phyloP scores from a whole-genome alignment of 2,329 filamentous ascomycete genomes.

The Fusarium clavum region DNA sequence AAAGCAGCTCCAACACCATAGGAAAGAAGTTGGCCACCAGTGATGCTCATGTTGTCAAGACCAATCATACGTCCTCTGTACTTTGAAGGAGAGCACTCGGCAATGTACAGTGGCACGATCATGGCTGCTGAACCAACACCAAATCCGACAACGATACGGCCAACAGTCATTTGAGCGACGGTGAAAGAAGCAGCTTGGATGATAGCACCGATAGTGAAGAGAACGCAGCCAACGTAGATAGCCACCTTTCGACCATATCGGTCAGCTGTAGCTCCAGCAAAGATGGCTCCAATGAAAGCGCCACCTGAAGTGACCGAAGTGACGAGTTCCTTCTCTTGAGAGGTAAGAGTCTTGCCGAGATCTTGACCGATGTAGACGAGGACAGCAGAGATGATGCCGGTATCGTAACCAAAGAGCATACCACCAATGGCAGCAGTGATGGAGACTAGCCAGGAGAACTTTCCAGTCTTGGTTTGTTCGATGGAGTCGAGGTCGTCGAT shows the following conservation, averaged over 20 bases:
- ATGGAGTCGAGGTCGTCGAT: constrained; percentile 44
- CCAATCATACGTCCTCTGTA: constrained; percentile 62
- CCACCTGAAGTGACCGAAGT: constrained; percentile 62
- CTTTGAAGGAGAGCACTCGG: constrained; percentile 62
- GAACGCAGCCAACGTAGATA: constrained; percentile 45
- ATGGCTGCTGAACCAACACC: constrained; percentile 62
- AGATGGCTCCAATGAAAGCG: constrained; percentile 46
- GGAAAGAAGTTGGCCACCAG: constrained; percentile 55
- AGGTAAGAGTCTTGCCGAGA: constrained; percentile 54
- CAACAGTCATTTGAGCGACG: constrained; percentile 46
- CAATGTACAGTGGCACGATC: constrained; percentile 61
- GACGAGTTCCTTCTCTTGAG: constrained; percentile 62
- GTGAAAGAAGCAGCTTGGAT: constrained; percentile 46
- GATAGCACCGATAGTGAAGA: constrained; percentile 45
- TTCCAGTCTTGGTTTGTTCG: constrained; percentile 42
- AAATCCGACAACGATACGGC: constrained; percentile 59
- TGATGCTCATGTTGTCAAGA: constrained; percentile 61
- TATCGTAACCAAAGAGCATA: constrained; percentile 53
- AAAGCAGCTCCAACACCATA: constrained; percentile 57
- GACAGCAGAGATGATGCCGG: constrained; percentile 55
- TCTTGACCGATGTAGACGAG: constrained; percentile 44
- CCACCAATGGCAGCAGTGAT: constrained; percentile 52
- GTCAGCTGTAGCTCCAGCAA: constrained; percentile 45
- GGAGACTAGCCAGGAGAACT: constrained; percentile 44
- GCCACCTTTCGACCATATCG: constrained; percentile 44